Base-by-base conservation (phyloP, 2,329 filamentous ascomycete species). In the Chaetomiaceae sp. region DNA sequence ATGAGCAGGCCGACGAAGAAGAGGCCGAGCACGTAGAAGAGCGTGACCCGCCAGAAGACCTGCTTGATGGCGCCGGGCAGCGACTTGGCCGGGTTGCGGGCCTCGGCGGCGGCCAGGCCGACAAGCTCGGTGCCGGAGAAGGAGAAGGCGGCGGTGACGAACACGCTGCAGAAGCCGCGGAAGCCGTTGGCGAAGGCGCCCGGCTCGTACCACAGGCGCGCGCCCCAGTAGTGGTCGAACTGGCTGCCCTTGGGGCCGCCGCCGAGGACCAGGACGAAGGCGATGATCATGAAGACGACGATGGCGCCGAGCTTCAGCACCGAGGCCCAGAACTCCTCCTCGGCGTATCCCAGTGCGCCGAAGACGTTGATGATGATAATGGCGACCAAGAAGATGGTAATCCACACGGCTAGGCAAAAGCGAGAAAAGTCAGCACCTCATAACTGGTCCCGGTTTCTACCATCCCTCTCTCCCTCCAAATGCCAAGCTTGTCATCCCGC, bases 21-120 rank as follows among this genome's bases (percentile, higher is more conserved):
- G n/a, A 75, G 66, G 33, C 71, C 71, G 0, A 75, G 53, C 32
- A 75, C 60, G 53, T 74, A 75, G 57, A 75, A 75, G 34, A 74
- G 60, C n/a, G 69, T 70, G 53, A 74, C 72, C 60, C 72, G 69
- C 71, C 71, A 74, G 56, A 74, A 74, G 26, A 74, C 84, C 65
- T 91, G 86, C 69, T 89, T 91, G 59, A 89, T 80, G 2, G 88
- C 87, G 18, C 80, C 83, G 0, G 88, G 88, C 0, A 94, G 74
- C 0, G 82, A 78, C 61, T 86, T 81, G 52, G 79, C 74, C 1
- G 83, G 83, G 58, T 86, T 84, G 4, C 62, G 65, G 0, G 81
- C 78, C 65, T 87, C 83, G 11, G 83, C 83, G 4, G 83, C 83
- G 5, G 82, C 81, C 8, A 87, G 74, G 59, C 83, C 83, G 37